Evolutionary conservation across 169 alveolate species (phyloP), one percentile per base, ranked within the genome.

Genomic region (Cryptosporidium ryanae): DNA sequence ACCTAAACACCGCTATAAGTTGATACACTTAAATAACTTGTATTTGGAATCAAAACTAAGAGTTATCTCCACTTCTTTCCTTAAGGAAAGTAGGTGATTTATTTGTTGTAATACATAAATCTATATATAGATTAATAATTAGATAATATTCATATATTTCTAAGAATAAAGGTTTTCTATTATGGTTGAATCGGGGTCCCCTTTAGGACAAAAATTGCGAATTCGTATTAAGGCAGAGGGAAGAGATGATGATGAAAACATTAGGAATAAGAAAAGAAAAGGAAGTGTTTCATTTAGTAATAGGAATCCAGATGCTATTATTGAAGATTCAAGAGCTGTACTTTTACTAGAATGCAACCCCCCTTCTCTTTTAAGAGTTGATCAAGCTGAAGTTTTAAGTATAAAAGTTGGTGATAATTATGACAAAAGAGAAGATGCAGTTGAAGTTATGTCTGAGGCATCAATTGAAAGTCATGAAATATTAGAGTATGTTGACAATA

Each of bases 141-240:
- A 38, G 3, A 38, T 38, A 38, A 38, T 38, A 38, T 10, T 38
- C 46, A 38, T 10, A 38, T 38, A n/a, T n/a, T n/a, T n/a, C 8
- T 4, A 38, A 6, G 8, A 6, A 38, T 38, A 38, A 38, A 38
- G 12, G 6, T n/a, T 23, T 63, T 5, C 23, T n/a, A 76, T 21
- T 21, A 76, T 76, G 87, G 87, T 67, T 15, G 71, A 63, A 59
- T 55, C 76, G 17, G 87, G 59, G 7, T 76, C 70, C 13, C 76
- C 87, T 31, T n/a, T 25, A 32, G 87, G 87, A 6, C 76, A 67
- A 46, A 76, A 38, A 76, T 71, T 76, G 57, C 87, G 87, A n/a
- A 76, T 76, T 46, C 71, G 87, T 7, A 32, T 76, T 23, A 76
- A 76, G 32, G 87, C 87, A 34, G 87, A 76, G 59, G 1, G 46